Percentiles rank a stretch among this genome's conserved stretches.
Conservation (phyloP, 2,329 filamentous ascomycete genomes). For the Monosporascus sp. region DNA sequence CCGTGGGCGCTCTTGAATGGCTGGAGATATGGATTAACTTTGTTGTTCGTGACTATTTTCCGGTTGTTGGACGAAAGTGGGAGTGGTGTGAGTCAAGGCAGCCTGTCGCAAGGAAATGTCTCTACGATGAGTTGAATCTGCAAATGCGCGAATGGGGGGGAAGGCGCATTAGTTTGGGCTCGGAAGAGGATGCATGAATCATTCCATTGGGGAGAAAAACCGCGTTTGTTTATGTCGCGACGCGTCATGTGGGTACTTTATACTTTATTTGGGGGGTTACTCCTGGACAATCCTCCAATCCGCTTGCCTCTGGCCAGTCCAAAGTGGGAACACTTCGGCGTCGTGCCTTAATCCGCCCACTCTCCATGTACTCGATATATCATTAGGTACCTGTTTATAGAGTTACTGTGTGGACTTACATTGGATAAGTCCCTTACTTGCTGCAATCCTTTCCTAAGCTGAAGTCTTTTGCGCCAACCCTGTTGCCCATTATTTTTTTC, state of each 20-base stretch:
- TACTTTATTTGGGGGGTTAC: neutral
- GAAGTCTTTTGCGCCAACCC: too few relatives aligned
- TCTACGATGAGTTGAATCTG: neutral
- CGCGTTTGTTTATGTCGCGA: slow-evolving; percentile 21
- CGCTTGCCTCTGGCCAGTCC: neutral
- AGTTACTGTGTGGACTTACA: too few relatives aligned
- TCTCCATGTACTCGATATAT: neutral
- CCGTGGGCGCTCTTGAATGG: neutral
- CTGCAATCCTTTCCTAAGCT: too few relatives aligned
- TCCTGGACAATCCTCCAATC: neutral
- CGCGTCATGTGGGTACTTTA: slow-evolving; percentile 7
- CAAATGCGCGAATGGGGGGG: neutral
- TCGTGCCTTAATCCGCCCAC: neutral
- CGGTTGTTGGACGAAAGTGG: slow-evolving; percentile 13
- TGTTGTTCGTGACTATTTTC: slow-evolving; percentile 13
- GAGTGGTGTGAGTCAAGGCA: neutral
- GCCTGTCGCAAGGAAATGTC: neutral
- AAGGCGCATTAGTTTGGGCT: slow-evolving; percentile 8
- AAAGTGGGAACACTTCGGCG: neutral
- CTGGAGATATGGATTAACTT: slow-evolving; percentile 10
- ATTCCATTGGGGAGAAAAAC: slow-evolving; percentile 7
- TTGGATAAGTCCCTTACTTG: too few relatives aligned
- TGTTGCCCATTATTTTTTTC: too few relatives aligned
- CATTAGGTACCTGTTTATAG: neutral
- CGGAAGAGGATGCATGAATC: slow-evolving; percentile 3